Conservation (phyloP, 805 yeast species). For the Clavispora vitiphila region DNA sequence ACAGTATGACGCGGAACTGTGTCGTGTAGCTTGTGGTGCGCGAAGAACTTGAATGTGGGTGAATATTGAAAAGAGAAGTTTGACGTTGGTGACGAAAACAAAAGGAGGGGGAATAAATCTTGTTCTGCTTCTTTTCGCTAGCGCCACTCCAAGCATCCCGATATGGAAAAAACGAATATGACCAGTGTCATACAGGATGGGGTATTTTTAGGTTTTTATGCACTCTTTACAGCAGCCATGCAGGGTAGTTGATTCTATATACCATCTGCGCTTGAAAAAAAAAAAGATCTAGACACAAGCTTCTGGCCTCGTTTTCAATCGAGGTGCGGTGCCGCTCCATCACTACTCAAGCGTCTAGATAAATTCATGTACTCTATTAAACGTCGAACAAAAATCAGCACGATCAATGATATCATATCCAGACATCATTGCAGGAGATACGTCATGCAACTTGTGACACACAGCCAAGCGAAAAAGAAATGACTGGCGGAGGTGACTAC, state of each 20-base stretch:
- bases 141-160: background rate
- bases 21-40: background rate
- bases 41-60: background rate
- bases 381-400: too few species aligned
- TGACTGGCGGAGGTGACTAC: too few species aligned
- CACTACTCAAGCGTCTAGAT: too few species aligned
- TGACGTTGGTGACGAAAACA: too few species aligned
- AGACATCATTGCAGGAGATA: too few species aligned
- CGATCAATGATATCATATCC: too few species aligned
- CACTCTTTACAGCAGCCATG: background rate
- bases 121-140: too few species aligned
- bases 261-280: too few species aligned
- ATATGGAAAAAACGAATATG: background rate
- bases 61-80: background rate
- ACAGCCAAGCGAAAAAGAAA: background rate
- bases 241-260: background rate
- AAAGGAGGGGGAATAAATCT: too few species aligned
- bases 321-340: too few species aligned
- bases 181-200: background rate
- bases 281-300: background rate
- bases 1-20: background rate
- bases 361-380: too few species aligned
- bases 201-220: background rate
- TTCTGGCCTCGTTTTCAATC: background rate
- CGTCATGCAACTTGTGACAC: background rate